phyloP scores from a whole-genome alignment of 1,284 basidiomycete genomes.

The Athelia sp. region DNA sequence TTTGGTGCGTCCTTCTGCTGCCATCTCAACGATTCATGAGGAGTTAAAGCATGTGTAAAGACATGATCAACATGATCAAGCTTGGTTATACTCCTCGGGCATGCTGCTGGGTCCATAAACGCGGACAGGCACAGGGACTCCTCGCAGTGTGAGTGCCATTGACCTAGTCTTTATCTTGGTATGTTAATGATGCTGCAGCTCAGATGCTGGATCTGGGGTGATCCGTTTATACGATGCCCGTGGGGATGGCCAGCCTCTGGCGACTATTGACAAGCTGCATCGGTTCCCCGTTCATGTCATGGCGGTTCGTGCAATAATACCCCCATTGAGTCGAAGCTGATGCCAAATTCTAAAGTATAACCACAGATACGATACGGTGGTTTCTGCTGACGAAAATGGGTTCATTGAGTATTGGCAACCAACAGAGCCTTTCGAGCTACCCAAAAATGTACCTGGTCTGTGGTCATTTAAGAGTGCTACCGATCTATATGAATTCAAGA shows the following conservation, averaged over 20 bases:
- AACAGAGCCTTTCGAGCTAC: conserved; percentile 78
- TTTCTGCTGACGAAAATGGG: conserved; percentile 92
- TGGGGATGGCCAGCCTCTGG: conserved; percentile 74
- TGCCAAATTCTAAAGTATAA: conserved; percentile 63
- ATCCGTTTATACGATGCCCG: conserved; percentile 93
- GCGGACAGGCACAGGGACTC: conserved; percentile 83
- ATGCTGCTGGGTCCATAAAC: conserved; percentile 91
- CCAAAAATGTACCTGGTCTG: conserved; percentile 71
- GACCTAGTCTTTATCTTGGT: conserved; percentile 3
- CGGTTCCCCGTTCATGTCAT: conserved; percentile 88
- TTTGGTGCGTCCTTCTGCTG: conserved; percentile 63
- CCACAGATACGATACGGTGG: conserved; percentile 83
- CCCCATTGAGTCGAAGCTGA: conserved; percentile 5
- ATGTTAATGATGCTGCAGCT: conserved; percentile 42
- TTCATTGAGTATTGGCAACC: conserved; percentile 98
- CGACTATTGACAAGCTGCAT: conserved; percentile 76
- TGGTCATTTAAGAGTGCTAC: conserved; percentile 93
- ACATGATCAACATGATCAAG: conserved; percentile 99
- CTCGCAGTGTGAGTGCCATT: conserved; percentile 72
- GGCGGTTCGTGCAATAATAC: conserved; percentile 55
- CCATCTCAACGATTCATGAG: neutral
- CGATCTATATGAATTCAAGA: conserved; percentile 98
- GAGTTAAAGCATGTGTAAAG: conserved; percentile 33
- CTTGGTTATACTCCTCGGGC: conserved; percentile 80
- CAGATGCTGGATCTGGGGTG: conserved; percentile 69